Evolutionary conservation across 2,329 filamentous ascomycete genomes (phyloP).

Genomic region (Huntiella moniliformis): DNA sequence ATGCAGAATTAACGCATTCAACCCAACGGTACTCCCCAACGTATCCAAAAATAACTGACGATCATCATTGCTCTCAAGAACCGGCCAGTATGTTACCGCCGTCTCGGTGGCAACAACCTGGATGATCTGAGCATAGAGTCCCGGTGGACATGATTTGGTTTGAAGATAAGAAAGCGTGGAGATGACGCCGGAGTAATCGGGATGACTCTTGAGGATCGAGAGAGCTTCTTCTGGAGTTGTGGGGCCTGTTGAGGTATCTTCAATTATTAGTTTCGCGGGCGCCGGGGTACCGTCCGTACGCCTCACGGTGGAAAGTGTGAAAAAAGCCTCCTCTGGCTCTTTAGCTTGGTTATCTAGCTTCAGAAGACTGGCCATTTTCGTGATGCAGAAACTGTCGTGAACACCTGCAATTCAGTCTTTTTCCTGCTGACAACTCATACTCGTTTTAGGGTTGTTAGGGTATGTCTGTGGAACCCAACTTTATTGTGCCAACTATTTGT

Average conservation of each 20-base stretch:
- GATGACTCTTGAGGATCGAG: conserved; percentile 41
- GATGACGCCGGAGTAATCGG: conserved; percentile 37
- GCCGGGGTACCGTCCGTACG: not conserved
- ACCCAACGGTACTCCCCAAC: conserved; percentile 53
- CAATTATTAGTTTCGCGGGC: not conserved
- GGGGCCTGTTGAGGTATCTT: not conserved
- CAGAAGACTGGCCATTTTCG: conserved; percentile 22
- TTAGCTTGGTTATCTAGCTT: conserved; percentile 31
- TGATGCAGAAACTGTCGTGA: too few species aligned
- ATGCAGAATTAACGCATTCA: conserved; percentile 59
- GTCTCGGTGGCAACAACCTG: conserved; percentile 56
- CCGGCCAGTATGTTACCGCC: conserved; percentile 64
- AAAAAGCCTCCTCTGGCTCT: conserved; percentile 17
- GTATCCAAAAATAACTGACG: conserved; percentile 26
- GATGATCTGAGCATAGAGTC: conserved; percentile 37
- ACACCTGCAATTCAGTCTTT: too few species aligned
- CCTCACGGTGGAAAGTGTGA: conserved; percentile 15
- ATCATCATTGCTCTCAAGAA: conserved; percentile 21
- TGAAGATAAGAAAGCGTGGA: conserved; percentile 33
- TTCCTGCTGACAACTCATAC: too few species aligned
- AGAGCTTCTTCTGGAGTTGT: conserved; percentile 32
- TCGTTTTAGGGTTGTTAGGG: too few species aligned
- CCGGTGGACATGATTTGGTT: too few species aligned
- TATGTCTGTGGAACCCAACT: too few species aligned
- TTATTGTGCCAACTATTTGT: too few species aligned